Base-by-base conservation (phyloP, 208 protist species). In the Trypanosoma lewisi region DNA sequence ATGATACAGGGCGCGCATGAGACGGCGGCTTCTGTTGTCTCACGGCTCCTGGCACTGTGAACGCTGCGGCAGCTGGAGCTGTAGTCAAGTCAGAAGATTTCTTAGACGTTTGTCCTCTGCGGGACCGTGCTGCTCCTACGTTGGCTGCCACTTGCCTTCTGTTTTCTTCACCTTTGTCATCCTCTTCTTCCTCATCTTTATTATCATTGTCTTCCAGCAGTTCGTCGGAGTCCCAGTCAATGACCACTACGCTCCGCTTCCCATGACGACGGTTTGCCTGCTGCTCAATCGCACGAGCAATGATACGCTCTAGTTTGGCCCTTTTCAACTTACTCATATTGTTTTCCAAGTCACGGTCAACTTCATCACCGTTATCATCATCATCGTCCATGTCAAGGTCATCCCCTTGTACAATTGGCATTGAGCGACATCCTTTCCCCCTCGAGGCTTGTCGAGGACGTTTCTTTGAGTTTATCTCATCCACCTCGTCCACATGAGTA, bases 191-290 rank as follows among this genome's bases (percentile, higher is more conserved):
- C 8, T 62, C 54, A 4, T 42, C 50, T n/a, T n/a, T n/a, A 16
- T 49, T 36, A 16, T n/a, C 28, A 9, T 63, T 30, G 41, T 17
- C 42, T 19, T 51, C 53, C 23, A 52, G 30, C 33, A 56, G 50
- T 27, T 76, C 44, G 19, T 33, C 49, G 17, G 57, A 71, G 9
- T 81, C 87, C 83, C 85, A 94, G 70, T 94, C 81, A 62, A 94
- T 91, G 39, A 94, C 88, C 59, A 92, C 77, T 14, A 90, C 83
- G 51, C 85, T 95, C 50, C 75, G 77, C 70, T 90, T 91, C 54
- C 84, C 89, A 59, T 83, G 81, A 48, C 75, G 30, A 33, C 53
- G 75, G 52, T 82, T 78, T 48, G 72, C 61, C 49, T 75, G 72
- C 55, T 82, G 52, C 33, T 76, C 52, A 12, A 95, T 70, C 23